Evolutionary conservation across 768 basidiomycete species (phyloP), one percentile per base, ranked within the genome.

Genomic region (Tulasnella sp.): DNA sequence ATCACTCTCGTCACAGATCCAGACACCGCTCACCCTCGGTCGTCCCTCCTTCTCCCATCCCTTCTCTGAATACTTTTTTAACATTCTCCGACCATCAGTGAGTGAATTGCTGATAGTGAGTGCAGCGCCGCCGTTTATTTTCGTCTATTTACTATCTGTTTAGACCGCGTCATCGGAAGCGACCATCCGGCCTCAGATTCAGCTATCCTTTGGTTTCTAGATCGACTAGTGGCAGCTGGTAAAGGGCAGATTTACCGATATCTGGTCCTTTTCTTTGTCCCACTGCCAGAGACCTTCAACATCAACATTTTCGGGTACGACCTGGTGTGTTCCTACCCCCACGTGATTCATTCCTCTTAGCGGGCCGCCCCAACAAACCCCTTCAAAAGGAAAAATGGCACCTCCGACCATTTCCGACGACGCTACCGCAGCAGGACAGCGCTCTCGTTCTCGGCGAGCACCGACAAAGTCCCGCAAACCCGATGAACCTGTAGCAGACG

Each of bases 81-180:
- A 14, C 31, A 64, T 34, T 64, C 31, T 64, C 60, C 3, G 28
- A 50, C 60, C 31, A 64, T n/a, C 31, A 64, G n/a, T 64, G 60
- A 64, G 60, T 64, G 60, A 64, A 34, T 64, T 31, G n/a, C 60
- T 28, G 60, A 14, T 64, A 64, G 31, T 34, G 60, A 64, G 60
- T 64, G 60, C 60, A 64, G 31, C 60, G 60, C 60, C 74, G 41
- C 37, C 74, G 41, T 42, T 75, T 75, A 75, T 75, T 75, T 75
- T 75, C 37, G 46, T 75, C 46, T 75, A 75, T 75, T 75, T 75
- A 75, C 74, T n/a, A 28, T 50, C 74, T 75, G 46, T 75, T 75
- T 75, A 50, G 42, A 75, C 74, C 74, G 74, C 74, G 74, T 50
- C 41, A n/a, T 42, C 42, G 20, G 37, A 50, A 75, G 37, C 37